Conservation (phyloP, 202 grass and related monocot genomes). For the Schoenoplectus tabernaemontani region DNA sequence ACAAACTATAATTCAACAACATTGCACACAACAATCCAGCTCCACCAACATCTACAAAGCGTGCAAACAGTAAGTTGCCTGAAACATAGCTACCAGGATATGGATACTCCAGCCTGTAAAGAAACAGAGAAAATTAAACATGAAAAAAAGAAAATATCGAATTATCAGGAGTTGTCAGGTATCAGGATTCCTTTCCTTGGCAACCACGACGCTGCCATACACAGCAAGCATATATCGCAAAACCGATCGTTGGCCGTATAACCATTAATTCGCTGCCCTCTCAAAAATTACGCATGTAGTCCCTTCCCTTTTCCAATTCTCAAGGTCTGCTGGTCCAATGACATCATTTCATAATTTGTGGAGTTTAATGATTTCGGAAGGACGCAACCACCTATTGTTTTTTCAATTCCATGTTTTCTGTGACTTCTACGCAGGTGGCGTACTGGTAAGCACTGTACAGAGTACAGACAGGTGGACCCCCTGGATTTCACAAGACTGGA, state of each 20-base stretch:
- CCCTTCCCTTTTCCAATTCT: neutral
- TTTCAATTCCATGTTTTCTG: neutral
- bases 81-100: no score
- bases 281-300: neutral
- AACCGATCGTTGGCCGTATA: neutral
- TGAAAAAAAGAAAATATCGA: neutral
- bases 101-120: no score
- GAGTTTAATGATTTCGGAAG: neutral
- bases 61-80: no score
- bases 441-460: neutral
- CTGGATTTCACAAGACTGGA: neutral
- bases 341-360: slow-evolving; percentile 1
- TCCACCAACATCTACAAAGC: no score
- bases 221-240: neutral
- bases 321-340: neutral
- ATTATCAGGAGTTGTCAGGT: neutral
- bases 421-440: neutral
- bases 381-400: neutral
- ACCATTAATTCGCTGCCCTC: neutral
- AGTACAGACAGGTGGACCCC: neutral
- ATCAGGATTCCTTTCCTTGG: slow-evolving; percentile 24
- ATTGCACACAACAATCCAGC: no score
- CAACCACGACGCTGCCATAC: slow-evolving; percentile 16
- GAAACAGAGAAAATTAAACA: no score
- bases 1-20: no score